Conservation (phyloP, 2,329 filamentous ascomycete species). For the Mycosphaerella arachidis region DNA sequence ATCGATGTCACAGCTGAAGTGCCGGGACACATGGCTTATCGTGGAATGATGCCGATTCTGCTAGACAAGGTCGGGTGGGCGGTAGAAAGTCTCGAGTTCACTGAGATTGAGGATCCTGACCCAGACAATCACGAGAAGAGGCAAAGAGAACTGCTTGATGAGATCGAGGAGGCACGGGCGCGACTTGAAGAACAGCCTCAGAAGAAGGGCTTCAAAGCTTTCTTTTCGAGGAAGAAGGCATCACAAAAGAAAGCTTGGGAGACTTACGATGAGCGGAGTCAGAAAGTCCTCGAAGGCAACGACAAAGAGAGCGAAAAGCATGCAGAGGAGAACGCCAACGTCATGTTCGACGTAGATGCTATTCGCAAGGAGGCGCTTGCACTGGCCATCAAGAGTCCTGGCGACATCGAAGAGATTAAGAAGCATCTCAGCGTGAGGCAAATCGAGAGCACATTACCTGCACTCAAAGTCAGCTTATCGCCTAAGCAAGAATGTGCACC, state of each 20-base stretch:
- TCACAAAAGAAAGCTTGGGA: constrained; percentile 86
- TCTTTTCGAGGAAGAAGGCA: constrained; percentile 78
- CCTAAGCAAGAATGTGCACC: constrained; percentile 3
- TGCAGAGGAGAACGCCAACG: constrained; percentile 40
- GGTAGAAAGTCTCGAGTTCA: constrained; percentile 89
- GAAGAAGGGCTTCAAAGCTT: constrained; percentile 61
- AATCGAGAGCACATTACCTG: constrained; percentile 80
- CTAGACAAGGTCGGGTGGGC: constrained; percentile 85
- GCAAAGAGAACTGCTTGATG: constrained; percentile 88
- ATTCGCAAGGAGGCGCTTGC: constrained; percentile 68
- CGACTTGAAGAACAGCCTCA: constrained; percentile 75
- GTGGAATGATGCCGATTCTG: constrained; percentile 82
- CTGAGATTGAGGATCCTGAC: constrained; percentile 94
- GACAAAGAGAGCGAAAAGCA: constrained; percentile 43
- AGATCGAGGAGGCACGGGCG: constrained; percentile 90
- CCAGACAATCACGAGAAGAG: constrained; percentile 85
- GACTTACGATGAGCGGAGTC: constrained; percentile 71
- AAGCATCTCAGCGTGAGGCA: constrained; percentile 53
- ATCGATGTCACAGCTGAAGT: constrained; percentile 81
- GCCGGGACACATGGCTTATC: constrained; percentile 93
- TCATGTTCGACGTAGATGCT: constrained; percentile 93
- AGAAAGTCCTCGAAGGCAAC: constrained; percentile 35
- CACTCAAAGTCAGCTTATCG: constrained; percentile 65
- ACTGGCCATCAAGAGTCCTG: constrained; percentile 65
- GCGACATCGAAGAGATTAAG: constrained; percentile 74